phyloP scores from a whole-genome alignment of 2,329 filamentous ascomycete species.

The Beauveria sp. region DNA sequence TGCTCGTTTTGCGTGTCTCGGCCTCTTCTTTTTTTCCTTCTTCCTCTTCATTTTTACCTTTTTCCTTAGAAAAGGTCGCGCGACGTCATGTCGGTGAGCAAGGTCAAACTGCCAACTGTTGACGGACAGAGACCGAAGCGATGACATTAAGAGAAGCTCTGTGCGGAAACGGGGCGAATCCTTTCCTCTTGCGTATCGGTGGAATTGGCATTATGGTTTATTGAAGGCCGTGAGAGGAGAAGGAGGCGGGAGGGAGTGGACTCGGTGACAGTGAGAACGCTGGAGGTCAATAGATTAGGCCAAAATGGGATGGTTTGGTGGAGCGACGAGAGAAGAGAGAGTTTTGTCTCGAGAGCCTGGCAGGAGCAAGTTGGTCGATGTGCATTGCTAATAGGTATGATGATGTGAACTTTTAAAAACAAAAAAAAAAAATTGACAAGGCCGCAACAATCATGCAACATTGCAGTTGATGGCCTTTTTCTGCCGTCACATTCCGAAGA shows the following conservation, averaged over 20 bases:
- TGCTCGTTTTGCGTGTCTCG: neutral
- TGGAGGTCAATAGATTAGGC: too few relatives aligned
- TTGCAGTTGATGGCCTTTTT: neutral
- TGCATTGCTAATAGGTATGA: too few relatives aligned
- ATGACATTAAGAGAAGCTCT: neutral
- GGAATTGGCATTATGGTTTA: neutral
- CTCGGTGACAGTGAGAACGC: neutral
- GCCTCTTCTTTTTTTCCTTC: neutral
- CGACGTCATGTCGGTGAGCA: neutral
- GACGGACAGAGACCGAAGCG: neutral
- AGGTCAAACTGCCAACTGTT: neutral
- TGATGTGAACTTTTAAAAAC: too few relatives aligned
- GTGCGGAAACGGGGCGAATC: slow-evolving; percentile 1
- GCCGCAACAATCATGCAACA: too few relatives aligned
- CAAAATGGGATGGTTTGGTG: too few relatives aligned
- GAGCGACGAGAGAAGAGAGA: too few relatives aligned
- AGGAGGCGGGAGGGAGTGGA: neutral
- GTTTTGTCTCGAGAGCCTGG: too few relatives aligned
- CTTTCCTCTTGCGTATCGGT: neutral
- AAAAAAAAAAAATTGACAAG: too few relatives aligned
- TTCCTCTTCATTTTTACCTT: too few relatives aligned
- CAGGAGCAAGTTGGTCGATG: too few relatives aligned
- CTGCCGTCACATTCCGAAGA: neutral
- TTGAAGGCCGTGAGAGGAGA: neutral
- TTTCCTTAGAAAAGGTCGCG: too few relatives aligned